These are phyloP conservation scores for Diplodia mutila DNA, from an alignment of 2,329 filamentous ascomycete species.

Conservation along the genomic window DNA sequence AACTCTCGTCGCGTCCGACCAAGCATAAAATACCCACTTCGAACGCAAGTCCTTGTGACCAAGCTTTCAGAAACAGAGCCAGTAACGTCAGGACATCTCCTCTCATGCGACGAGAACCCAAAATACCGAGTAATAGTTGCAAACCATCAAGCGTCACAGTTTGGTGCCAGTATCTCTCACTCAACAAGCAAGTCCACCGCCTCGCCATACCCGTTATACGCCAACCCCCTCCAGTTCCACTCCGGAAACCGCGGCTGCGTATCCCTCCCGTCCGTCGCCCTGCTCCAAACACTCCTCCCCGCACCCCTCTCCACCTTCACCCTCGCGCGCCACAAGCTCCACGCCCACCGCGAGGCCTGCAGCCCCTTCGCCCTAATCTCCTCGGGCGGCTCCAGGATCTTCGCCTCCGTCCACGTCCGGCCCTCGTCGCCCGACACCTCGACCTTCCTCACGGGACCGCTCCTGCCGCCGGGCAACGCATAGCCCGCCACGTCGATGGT, in stretches of 20 bases:
- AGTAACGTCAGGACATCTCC: background rate
- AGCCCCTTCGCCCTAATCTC: background rate
- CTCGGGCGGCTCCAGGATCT: constrained; percentile 34
- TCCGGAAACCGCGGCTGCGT: constrained; percentile 52
- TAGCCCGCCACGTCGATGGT: constrained; percentile 57
- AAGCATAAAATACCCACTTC: background rate
- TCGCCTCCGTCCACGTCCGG: constrained; percentile 55
- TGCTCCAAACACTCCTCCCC: constrained; percentile 53
- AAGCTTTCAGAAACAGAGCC: background rate
- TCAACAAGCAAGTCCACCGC: constrained; percentile 52
- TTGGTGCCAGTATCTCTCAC: constrained; percentile 21
- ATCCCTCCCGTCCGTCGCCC: constrained; percentile 60
- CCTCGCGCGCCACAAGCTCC: constrained; percentile 58
- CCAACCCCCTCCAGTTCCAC: constrained; percentile 65
- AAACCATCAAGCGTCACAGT: background rate
- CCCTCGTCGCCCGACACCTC: constrained; percentile 57
- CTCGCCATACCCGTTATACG: constrained; percentile 64
- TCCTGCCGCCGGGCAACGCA: constrained; percentile 57
- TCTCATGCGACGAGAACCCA: background rate
- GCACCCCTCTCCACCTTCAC: constrained; percentile 49
- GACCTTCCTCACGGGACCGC: constrained; percentile 58
- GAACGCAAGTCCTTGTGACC: background rate
- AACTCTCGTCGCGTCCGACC: background rate
- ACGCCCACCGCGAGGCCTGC: constrained; percentile 55
- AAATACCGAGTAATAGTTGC: background rate